Conservation (phyloP, 805 yeast species). For the Kuraishia piskuri region DNA sequence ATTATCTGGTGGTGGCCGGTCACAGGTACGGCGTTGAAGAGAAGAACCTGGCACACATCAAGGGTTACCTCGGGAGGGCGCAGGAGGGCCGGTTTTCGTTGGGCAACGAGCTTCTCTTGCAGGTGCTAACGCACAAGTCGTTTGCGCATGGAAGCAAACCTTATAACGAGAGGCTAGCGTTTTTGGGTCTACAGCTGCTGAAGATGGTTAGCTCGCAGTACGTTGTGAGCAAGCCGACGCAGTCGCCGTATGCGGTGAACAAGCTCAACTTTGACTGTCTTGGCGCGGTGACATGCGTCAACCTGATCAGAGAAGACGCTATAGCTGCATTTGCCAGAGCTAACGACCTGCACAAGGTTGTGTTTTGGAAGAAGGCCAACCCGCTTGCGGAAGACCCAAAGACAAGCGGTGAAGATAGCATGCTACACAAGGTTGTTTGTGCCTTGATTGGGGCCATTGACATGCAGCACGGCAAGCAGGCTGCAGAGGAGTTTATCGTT, state of each 20-base stretch:
- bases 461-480: slow-evolving; percentile 47
- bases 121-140: slow-evolving; percentile 86
- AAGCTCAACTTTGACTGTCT: slow-evolving; percentile 48
- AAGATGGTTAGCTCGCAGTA: slow-evolving; percentile 38
- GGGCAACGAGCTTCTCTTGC: slow-evolving; percentile 60
- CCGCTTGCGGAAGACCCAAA: slow-evolving; percentile 33
- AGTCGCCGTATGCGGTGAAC: slow-evolving; percentile 29
- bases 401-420: slow-evolving; percentile 47
- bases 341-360: slow-evolving; percentile 37
- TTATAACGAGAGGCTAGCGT: slow-evolving; percentile 76
- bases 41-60: slow-evolving; percentile 39
- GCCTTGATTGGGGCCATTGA: slow-evolving; percentile 68
- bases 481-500: slow-evolving; percentile 50
- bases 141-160: slow-evolving; percentile 89
- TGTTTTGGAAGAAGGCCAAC: slow-evolving; percentile 57
- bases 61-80: slow-evolving; percentile 30
- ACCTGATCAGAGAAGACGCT: slow-evolving; percentile 39
- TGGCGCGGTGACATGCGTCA: slow-evolving; percentile 47
- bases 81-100: slow-evolving; percentile 35
- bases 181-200: slow-evolving; percentile 59
- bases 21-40: slow-evolving; percentile 42
- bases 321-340: slow-evolving; percentile 44
- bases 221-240: slow-evolving; percentile 21
- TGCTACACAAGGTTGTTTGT: slow-evolving; percentile 43
- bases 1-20: slow-evolving; percentile 43